Base-by-base conservation (phyloP, 441 rosid species). In the Bocquillonia castaneifolia region DNA sequence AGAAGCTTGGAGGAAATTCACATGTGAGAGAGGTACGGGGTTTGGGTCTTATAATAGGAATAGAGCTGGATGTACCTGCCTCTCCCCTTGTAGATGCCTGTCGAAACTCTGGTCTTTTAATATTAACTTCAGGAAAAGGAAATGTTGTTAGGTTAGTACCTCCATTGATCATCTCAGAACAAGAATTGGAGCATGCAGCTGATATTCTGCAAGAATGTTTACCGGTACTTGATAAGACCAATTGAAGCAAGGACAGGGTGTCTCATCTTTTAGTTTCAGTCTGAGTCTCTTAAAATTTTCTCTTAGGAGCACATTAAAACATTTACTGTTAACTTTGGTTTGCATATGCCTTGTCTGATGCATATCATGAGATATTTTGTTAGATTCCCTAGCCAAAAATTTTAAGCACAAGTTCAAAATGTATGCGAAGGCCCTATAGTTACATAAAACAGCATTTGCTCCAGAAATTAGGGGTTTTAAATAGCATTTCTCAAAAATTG, bases 1-100 rank as follows among this genome's bases (percentile, higher is more conserved):
- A 83, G 74, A 86, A 82, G 67, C 77, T 92, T 0, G 92, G 86
- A 60, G 80, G 91, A 63, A 90, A 84, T 60, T 58, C 73, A 0
- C 93, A 87, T 7, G 93, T 92, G 70, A 86, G 80, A 68, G 96
- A 92, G 74, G 77, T 92, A 66, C 87, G 95, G 18, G 95, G 96
- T 4, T 66, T 63, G 29, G 96, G 97, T 55, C 92, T 92, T 25
- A 86, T 88, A 47, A 68, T 89, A 4, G 96, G 97, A 53, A 80
- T 92, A 40, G 97, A 88, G 47, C 63, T 89, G 20, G 91, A 89
- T 66, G 88, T 79, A 0, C 37, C 85, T 1, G 94, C 94, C 6
- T 78, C 79, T 14, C 81, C 92, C 12, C 80, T 89, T 6, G 88
- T 86, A 0, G 87, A 88, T 72, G 91, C 91, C 15, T 88, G 94